Base-by-base conservation (phyloP, 371 early-diverging fungal species). In the Mortierella sp. region DNA sequence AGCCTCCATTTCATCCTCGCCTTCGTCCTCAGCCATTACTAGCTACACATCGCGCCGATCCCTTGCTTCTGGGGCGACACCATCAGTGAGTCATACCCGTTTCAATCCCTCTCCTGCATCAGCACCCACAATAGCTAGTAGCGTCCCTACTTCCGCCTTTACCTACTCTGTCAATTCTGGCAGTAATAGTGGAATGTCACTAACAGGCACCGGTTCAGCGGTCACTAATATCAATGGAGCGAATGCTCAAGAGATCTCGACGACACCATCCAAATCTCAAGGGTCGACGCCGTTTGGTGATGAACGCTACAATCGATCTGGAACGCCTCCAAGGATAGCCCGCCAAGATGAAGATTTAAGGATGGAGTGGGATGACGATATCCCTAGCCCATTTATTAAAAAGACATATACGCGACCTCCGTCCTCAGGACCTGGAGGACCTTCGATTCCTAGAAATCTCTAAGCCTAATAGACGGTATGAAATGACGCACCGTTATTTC, bases 351-450 rank as follows among this genome's bases (percentile, higher is more conserved):
- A 64, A 9, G 72, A 72, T 13, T 29, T 54, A 31, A 35, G 65
- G 22, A 78, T 78, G 78, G 78, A 78, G 1, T 78, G 78, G 78
- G 78, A 78, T 42, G 71, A 71, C 22, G 78, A 78, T 43, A 55
- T 78, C 17, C 78, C 78, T 15, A 69, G 78, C 40, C 78, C 78
- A 19, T 78, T 78, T 23, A 72, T 78, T 47, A 72, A 66, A 42
- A 78, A 72, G 54, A 61, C 69, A 22, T 68, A 60, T 22, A 59
- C 22, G 34, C 60, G 72, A 15, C 64, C 61, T 0, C 65, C 43
- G 9, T 34, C 63, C 17, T 34, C 58, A 9, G 22, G 37, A 19
- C 17, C 49, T 5, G 40, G 60, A 8, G 70, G 59, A 55, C 5
- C 64, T 17, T 28, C 12, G 5, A 23, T 32, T 43, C 17, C 29